Evolutionary conservation across 768 basidiomycete species (phyloP), one percentile per base, ranked within the genome.

Genomic region (Lactarius quietus): DNA sequence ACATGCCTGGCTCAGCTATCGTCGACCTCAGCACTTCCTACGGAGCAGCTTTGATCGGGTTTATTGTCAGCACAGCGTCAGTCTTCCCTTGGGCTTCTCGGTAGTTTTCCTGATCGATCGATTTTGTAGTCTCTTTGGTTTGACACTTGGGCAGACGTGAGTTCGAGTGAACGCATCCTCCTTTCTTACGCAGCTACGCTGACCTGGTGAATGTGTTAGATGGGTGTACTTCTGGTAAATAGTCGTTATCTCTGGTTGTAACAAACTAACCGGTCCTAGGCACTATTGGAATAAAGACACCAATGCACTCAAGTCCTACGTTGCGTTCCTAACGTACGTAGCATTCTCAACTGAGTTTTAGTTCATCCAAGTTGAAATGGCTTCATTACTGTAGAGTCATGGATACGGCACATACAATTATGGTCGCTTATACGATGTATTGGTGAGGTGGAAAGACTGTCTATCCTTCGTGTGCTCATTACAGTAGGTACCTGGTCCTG

Each of bases 341-440:
- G 28, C 6, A n/a, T 23, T 31, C n/a, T n/a, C n/a, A n/a, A n/a
- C 14, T 6, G 14, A 14, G 7, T 33, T 6, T 17, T 15, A 12
- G 18, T 10, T 8, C 23, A 6, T n/a, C 33, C 38, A 4, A 38
- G 7, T 33, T 6, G 4, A 6, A 28, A 36, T 29, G 8, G 3
- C 5, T 28, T 23, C n/a, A 12, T 38, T 29, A n/a, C n/a, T n/a
- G n/a, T n/a, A 81, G 80, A 70, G 1, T 78, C 17, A 68, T 83
- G 64, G 82, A 84, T 70, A 79, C 80, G 0, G 38, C 74, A 2
- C 83, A 84, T 66, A 70, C 82, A 15, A 70, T 76, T 23, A 70
- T 84, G 3, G 81, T 80, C 69, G 77, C 78, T 3, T 74, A 78
- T 31, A 70, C 81, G 3, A 77, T 83, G 36, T 83, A 83, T 61